Evolutionary conservation across 257 asterid genomes (phyloP).

Genomic region (Ligustrum vulgare): DNA sequence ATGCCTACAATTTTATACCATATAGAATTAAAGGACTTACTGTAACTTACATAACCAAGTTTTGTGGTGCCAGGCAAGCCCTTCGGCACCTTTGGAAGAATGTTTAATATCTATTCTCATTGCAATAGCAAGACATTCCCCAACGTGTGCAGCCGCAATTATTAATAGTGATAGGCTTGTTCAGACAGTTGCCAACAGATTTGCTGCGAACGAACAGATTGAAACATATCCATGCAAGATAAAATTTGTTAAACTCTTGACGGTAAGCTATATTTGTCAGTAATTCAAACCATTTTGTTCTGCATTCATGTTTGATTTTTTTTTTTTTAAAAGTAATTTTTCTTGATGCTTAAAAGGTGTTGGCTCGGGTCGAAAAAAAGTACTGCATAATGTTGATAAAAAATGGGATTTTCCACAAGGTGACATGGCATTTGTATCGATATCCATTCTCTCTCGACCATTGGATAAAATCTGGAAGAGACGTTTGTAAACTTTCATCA

Average conservation of each 20-base stretch:
- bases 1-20: conserved; percentile 1
- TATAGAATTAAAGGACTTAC: background rate
- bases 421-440: conserved; percentile 82
- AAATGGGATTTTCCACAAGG: conserved; percentile 60
- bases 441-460: conserved; percentile 58
- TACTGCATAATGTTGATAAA: conserved; percentile 57
- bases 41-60: conserved; percentile 12
- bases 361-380: conserved; percentile 64
- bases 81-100: conserved; percentile 69
- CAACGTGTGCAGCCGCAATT: conserved; percentile 76
- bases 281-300: background rate
- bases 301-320: background rate
- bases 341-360: conserved; percentile 55
- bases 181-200: conserved; percentile 69
- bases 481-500: conserved; percentile 71
- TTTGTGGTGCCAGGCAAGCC: conserved; percentile 59
- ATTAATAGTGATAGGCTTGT: conserved; percentile 68
- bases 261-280: conserved; percentile 43
- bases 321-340: background rate
- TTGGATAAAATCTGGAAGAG: conserved; percentile 71
- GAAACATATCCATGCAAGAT: conserved; percentile 64
- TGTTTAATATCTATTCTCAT: conserved; percentile 72
- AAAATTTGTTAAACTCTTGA: conserved; percentile 70
- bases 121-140: conserved; percentile 92
- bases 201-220: conserved; percentile 51